Evolutionary conservation across 169 alveolate genomes (phyloP), one percentile per base, ranked within the genome.

Genomic region (Eimeria mitis): DNA sequence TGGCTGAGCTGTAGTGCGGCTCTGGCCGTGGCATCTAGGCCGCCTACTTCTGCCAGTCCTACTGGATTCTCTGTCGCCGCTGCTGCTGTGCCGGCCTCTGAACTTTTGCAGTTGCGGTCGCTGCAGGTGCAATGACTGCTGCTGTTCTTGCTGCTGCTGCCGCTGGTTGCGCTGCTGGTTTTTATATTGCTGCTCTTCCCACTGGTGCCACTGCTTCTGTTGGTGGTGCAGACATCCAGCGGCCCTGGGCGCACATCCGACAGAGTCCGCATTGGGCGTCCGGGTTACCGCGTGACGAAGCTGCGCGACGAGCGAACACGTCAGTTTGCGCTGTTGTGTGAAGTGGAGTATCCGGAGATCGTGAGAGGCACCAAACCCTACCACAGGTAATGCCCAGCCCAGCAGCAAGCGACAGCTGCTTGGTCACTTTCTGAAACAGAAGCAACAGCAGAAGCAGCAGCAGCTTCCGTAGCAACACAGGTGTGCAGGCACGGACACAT

Each of bases 201-300:
- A 40, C 21, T 37, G 16, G 49, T 52, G 42, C 7, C 25, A 63
- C 31, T 59, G 81, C 28, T 63, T 81, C 31, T 34, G 92, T 13
- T 63, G 81, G 34, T 34, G 47, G 65, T 59, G 56, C 92, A 87
- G 92, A 87, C 92, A 44, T 61, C 92, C 92, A 87, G 92, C 65
- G 71, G 92, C 92, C 68, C 83, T 28, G 97, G 95, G 94, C 94
- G 90, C 40, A 91, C 97, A 14, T 40, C 81, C 11, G 92, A 87
- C 65, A 71, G 92, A 34, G 97, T 96, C 56, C 99, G 98, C 97
- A 99, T 99, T 25, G 99, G 99, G 4, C 96, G 99, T 70, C 99
- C 99, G 31, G 99, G 99, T 16, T 99, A 99, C 96, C 98, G 99
- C 88, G 99, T 99, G 56, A 98, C 99, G 47, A 99, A 99, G 97